Base-by-base conservation (phyloP, 805 yeast genomes). In the Sugiyamaella smithiae region DNA sequence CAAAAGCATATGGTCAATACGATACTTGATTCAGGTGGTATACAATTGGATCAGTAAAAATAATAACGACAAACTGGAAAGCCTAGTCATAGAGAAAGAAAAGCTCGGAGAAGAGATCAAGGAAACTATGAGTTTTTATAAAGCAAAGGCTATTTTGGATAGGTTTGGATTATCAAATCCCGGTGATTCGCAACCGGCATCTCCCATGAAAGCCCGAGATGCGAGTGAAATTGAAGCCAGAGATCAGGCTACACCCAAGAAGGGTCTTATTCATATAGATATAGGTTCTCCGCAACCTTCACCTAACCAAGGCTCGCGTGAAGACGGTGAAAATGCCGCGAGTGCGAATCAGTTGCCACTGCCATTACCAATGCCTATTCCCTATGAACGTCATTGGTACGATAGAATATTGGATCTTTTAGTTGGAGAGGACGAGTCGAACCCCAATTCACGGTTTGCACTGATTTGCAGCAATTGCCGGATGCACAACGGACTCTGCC, bases 401-500 rank as follows among this genome's bases (percentile, higher is more conserved):
- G 76, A 76, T 53, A 49, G 71, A 40, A 40, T 76, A 1, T 56
- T 75, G 23, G 76, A 74, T 36, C 37, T 67, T 5, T 54, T 80
- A 6, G 64, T 78, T 2, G 91, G 89, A 17, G 78, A 77, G 45
- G 87, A 82, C 64, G 91, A 85, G 58, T 65, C 76, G 40, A 70
- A 79, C 41, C 74, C 84, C 0, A 78, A 78, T 38, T 69, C 69
- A 50, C 66, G 95, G 38, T 84, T 73, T 61, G 95, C 95, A 0
- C 71, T 87, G 55, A 84, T 87, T 12, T 87, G 96, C 62, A 54
- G 60, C 16, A 67, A 72, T n/a, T 87, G 96, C 60, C 68, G 65
- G 19, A 72, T 71, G 14, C 95, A 87, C 65, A 87, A 88, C 60
- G 96, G 96, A 1, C 71, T 87, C 40, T 95, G 95, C 0, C 86